These are phyloP conservation scores for Lachnum nothofagi DNA, from an alignment of 2,329 filamentous ascomycete genomes.

Conservation along the genomic window DNA sequence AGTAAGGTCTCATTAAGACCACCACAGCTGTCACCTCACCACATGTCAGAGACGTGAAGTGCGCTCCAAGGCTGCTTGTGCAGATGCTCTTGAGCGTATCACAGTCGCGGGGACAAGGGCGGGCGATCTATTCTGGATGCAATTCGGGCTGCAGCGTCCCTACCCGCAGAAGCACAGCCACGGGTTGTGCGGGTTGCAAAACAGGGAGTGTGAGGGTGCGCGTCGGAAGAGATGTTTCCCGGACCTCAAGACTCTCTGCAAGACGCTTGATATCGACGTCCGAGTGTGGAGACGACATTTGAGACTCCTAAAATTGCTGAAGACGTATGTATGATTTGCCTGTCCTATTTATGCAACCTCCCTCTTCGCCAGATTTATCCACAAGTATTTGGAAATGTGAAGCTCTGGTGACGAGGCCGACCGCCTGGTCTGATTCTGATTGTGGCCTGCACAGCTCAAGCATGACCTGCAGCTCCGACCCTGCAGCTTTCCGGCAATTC, in stretches of 20 bases:
- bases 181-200: constrained; percentile 2
- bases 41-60: constrained; percentile 16
- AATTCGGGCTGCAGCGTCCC: constrained; percentile 6
- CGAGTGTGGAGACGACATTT: not conserved
- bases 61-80: not conserved
- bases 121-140: constrained; percentile 19
- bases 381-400: not conserved
- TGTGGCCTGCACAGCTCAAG: too few relatives aligned
- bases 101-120: not conserved
- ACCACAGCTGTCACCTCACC: too few relatives aligned
- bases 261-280: not conserved
- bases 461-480: too few relatives aligned
- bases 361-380: constrained; percentile 18
- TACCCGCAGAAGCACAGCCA: constrained; percentile 17
- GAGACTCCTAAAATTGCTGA: not conserved
- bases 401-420: not conserved
- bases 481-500: not conserved
- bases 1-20: not conserved
- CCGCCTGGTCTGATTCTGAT: not conserved
- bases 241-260: too few relatives aligned
- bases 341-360: not conserved
- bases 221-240: too few relatives aligned
- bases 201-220: too few relatives aligned
- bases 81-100: too few relatives aligned
- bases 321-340: not conserved